Base-by-base conservation (phyloP, 352 stramenopile genomes). In the Globisporangium spinosum region DNA sequence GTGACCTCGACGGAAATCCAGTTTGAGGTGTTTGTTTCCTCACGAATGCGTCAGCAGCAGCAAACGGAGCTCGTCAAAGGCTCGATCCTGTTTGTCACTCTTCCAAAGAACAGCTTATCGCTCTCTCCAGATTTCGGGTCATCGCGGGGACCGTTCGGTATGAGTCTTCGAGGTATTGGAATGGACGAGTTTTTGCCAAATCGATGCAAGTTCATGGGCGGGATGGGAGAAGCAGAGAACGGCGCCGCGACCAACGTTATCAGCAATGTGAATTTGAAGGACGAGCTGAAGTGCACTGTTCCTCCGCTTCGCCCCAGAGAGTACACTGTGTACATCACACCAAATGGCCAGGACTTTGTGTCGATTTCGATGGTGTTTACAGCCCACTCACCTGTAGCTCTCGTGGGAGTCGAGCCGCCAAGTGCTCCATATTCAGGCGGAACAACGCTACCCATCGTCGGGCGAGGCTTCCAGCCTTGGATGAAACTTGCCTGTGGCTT, bases 401-500 rank as follows among this genome's bases (percentile, higher is more conserved):
- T 80, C 17, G 15, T 64, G 20, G 53, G 45, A 12, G 62, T 82
- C 4, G 27, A 62, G 17, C 74, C 77, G 32, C 12, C 49, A 5
- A 74, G 70, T 67, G 68, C 68, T 20, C 47, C 75, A 6, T 62
- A 69, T 45, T 60, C 34, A 9, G 65, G 60, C 9, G 68, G 65
- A 56, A 60, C 69, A 3, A 34, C 66, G 0, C n/a, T 85, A 8
- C 67, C 29, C 3, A 45, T 84, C 22, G 62, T n/a, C 2, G 78
- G 78, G 3, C 65, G 62, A 32, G 72, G 75, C 2, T 86, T 84
- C n/a, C 53, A 82, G 27, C 67, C 58, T 7, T 81, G 72, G 75
- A 82, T 86, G 76, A 60, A 64, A 6, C 61, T 84, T 10, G 55
- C 45, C n/a, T 86, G 78, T 47, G 76, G 64, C 0, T 84, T 79